A percentile compares a stretch with the other conserved stretches of the same genome.
phyloP scores from a whole-genome alignment of 2,329 filamentous ascomycete species.

The Penicillium sp. region DNA sequence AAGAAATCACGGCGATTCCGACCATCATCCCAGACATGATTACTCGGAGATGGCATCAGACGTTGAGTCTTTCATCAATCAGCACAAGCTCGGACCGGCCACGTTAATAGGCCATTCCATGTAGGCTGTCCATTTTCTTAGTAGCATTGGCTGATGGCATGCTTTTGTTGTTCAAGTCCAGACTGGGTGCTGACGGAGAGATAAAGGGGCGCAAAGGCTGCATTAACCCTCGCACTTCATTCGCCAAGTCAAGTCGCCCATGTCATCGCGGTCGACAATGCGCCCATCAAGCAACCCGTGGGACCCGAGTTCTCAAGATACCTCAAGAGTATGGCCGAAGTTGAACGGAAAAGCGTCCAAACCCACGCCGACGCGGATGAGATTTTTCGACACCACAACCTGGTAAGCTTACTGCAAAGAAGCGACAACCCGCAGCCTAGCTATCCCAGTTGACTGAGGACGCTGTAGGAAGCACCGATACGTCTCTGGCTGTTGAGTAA shows the following conservation, averaged over 20 bases:
- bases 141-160: too few relatives aligned
- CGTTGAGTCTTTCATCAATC: slow-evolving; percentile 17
- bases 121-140: not conserved
- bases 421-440: too few relatives aligned
- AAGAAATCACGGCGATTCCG: slow-evolving; percentile 85
- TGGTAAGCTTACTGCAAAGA: not conserved
- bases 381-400: slow-evolving; percentile 1
- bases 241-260: slow-evolving; percentile 14
- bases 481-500: slow-evolving; percentile 11
- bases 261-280: slow-evolving; percentile 21
- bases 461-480: slow-evolving; percentile 4
- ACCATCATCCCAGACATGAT: slow-evolving; percentile 47
- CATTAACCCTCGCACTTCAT: slow-evolving; percentile 17
- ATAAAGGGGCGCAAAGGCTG: slow-evolving; percentile 15
- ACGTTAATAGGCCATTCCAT: slow-evolving; percentile 11
- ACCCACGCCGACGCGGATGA: slow-evolving; percentile 8
- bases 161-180: too few relatives aligned
- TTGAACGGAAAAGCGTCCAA: not conserved
- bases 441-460: not conserved
- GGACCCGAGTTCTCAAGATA: slow-evolving; percentile 44
- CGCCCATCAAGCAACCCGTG: slow-evolving; percentile 15
- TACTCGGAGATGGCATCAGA: slow-evolving; percentile 22
- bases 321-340: slow-evolving; percentile 12
- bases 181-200: not conserved
- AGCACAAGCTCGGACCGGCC: slow-evolving; percentile 9